Percentiles rank a stretch among this genome's conserved stretches.
Conservation (phyloP, 148 eudicot genomes). For the Silene uniflora region DNA sequence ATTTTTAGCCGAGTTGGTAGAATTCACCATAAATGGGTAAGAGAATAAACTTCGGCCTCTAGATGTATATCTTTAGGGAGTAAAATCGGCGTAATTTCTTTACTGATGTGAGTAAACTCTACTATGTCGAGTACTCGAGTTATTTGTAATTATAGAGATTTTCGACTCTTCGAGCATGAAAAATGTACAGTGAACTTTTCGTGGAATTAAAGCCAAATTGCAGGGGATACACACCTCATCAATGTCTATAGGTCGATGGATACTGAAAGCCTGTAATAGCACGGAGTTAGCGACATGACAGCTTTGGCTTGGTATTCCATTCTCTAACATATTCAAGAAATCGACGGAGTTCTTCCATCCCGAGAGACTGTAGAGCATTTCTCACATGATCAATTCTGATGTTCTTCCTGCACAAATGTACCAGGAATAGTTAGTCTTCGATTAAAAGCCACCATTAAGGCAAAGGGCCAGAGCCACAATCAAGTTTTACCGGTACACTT, state of each 20-base stretch:
- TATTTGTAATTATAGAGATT: no score
- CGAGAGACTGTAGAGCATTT: slow-evolving; percentile 56
- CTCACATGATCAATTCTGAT: slow-evolving; percentile 46
- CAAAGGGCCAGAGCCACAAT: neutral
- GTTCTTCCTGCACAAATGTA: slow-evolving; percentile 46
- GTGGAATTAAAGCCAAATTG: neutral
- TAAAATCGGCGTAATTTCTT: no score
- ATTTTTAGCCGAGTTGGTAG: no score
- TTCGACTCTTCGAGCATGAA: no score
- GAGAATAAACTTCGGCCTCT: no score
- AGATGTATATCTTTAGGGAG: no score
- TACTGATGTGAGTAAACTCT: no score
- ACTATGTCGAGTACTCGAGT: no score
- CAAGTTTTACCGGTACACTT: slow-evolving; percentile 61
- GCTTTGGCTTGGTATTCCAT: slow-evolving; percentile 96
- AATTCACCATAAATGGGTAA: no score
- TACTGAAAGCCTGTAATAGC: slow-evolving; percentile 66
- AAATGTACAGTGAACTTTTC: neutral
- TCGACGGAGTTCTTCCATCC: slow-evolving; percentile 57
- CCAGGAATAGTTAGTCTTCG: neutral
- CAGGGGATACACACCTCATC: slow-evolving; percentile 49
- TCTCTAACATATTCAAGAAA: slow-evolving; percentile 87
- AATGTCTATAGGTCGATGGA: slow-evolving; percentile 76
- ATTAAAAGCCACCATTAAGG: no score
- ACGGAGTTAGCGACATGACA: slow-evolving; percentile 85